phyloP scores from a whole-genome alignment of 345 rosid species.

The Salix arbutifolia region DNA sequence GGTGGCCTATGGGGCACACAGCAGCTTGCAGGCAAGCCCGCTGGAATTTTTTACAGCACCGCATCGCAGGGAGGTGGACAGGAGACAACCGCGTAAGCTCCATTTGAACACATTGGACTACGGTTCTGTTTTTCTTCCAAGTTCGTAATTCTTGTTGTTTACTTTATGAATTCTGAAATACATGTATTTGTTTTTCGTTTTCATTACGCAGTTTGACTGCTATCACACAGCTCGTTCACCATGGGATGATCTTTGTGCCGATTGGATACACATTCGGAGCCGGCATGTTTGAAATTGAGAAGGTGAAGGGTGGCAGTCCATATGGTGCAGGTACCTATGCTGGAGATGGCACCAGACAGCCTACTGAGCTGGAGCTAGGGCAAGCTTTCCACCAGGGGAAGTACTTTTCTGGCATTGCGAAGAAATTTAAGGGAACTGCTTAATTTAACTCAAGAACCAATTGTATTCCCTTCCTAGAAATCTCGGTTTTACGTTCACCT shows the following conservation, averaged over 20 bases:
- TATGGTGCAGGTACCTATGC: constrained; percentile 94
- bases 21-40: constrained; percentile 92
- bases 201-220: constrained; percentile 66
- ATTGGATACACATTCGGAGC: constrained; percentile 97
- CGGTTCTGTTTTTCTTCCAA: not conserved
- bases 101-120: not conserved
- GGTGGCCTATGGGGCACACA: constrained; percentile 95
- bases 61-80: constrained; percentile 99
- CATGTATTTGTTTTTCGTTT: not conserved
- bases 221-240: constrained; percentile 93
- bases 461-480: not conserved
- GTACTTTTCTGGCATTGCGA: constrained; percentile 72
- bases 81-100: constrained; percentile 89
- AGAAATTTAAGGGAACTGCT: constrained; percentile 78
- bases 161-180: not conserved
- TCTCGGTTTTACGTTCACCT: not conserved
- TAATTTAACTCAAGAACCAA: constrained; percentile 5
- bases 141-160: not conserved
- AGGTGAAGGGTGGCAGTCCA: constrained; percentile 91
- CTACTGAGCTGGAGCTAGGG: constrained; percentile 68
- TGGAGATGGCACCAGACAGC: constrained; percentile 87
- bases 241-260: constrained; percentile 88
- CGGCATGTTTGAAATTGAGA: constrained; percentile 97
- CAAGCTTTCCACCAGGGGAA: constrained; percentile 98
- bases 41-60: constrained; percentile 93